Conservation (phyloP, 805 yeast genomes). For the Candida bentonensis region DNA sequence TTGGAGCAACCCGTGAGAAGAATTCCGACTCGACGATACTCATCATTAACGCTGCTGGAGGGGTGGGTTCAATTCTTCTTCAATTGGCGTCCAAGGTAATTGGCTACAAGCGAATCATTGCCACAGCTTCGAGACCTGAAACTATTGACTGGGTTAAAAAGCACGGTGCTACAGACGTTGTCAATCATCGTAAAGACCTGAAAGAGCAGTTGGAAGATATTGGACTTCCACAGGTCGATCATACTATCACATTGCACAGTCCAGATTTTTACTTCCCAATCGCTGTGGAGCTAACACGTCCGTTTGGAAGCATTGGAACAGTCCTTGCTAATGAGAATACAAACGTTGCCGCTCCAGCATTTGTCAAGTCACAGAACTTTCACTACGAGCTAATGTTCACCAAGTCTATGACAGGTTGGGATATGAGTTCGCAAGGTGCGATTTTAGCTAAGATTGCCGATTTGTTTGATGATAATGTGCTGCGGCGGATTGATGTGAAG, state of each 20-base stretch:
- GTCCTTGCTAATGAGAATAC: not conserved
- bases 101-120: conserved; percentile 3
- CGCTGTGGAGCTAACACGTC: not conserved
- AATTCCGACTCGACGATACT: conserved; percentile 7
- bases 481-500: not conserved
- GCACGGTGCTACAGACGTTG: not conserved
- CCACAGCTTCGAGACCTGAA: not conserved
- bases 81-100: conserved; percentile 12
- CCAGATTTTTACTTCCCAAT: not conserved
- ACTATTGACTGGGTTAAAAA: not conserved
- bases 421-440: not conserved
- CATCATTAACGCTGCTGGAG: conserved; percentile 10
- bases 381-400: not conserved
- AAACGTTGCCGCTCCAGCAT: not conserved
- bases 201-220: not conserved
- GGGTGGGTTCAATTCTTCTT: conserved; percentile 10
- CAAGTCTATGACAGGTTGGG: not conserved
- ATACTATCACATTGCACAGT: too few relatives aligned
- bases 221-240: not conserved
- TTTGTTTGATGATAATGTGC: not conserved
- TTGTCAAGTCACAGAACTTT: not conserved
- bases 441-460: not conserved
- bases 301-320: not conserved
- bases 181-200: not conserved
- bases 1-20: conserved; percentile 1